Evolutionary conservation across 2,329 filamentous ascomycete species (phyloP).

Genomic region (Monosporascus sp.): DNA sequence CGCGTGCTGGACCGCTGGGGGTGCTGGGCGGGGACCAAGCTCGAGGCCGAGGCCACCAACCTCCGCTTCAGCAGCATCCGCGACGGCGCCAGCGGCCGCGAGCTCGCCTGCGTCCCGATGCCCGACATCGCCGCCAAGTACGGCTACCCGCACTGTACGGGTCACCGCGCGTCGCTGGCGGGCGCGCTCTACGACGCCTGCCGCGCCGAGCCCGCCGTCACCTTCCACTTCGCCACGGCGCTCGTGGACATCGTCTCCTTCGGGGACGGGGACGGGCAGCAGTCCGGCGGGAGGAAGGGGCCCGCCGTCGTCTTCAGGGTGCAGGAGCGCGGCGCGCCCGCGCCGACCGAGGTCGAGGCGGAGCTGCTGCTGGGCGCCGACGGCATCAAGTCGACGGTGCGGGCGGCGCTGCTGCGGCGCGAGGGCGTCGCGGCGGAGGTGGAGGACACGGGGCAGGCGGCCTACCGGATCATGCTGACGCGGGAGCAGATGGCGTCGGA

Average conservation of each 20-base stretch:
- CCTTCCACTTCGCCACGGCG: constrained; percentile 60
- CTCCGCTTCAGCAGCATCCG: constrained; percentile 68
- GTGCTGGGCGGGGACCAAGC: constrained; percentile 57
- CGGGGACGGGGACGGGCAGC: constrained; percentile 42
- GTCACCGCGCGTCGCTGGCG: constrained; percentile 69
- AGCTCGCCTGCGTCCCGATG: constrained; percentile 67
- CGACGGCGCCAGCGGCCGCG: constrained; percentile 63
- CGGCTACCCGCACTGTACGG: constrained; percentile 73
- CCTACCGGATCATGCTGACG: constrained; percentile 73
- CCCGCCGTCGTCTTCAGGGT: constrained; percentile 50
- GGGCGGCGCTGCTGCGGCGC: constrained; percentile 48
- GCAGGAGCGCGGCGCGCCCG: constrained; percentile 46
- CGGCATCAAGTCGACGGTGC: constrained; percentile 49
- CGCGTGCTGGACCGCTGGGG: constrained; percentile 68
- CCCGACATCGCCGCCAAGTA: constrained; percentile 63
- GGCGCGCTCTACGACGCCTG: constrained; percentile 67
- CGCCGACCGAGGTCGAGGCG: constrained; percentile 47
- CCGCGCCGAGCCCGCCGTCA: constrained; percentile 55
- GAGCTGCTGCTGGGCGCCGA: constrained; percentile 51
- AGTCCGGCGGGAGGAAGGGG: constrained; percentile 19
- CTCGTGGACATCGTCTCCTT: constrained; percentile 54
- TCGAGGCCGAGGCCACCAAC: constrained; percentile 65
- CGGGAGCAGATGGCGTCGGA: constrained; percentile 62
- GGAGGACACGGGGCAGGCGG: constrained; percentile 68
- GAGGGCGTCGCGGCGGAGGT: constrained; percentile 49